Conservation (phyloP, 495 filamentous ascomycete species). For the Neurospora sp. region DNA sequence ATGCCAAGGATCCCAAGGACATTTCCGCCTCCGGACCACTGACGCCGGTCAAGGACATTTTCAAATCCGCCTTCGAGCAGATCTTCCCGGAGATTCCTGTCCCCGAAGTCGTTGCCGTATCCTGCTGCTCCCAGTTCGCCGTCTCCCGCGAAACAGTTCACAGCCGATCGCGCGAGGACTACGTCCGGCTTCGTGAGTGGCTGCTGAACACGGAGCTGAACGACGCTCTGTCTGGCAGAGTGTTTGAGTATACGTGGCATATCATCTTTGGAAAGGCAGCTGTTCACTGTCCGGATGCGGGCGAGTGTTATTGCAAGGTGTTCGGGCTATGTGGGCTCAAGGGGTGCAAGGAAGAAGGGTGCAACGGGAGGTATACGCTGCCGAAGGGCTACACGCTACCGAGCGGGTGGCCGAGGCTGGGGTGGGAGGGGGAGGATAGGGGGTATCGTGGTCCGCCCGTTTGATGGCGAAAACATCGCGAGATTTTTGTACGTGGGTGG, state of each 20-base stretch:
- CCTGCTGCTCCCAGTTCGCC: conserved; percentile 66
- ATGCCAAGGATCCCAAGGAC: conserved; percentile 13
- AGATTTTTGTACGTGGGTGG: neutral
- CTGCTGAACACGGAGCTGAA: conserved; percentile 47
- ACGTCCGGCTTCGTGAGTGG: conserved; percentile 49
- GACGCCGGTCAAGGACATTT: conserved; percentile 15
- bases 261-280: conserved; percentile 36
- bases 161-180: conserved; percentile 39
- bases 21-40: neutral
- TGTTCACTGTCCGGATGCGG: conserved; percentile 47
- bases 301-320: conserved; percentile 54
- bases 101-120: conserved; percentile 38
- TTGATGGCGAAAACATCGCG: neutral
- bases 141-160: conserved; percentile 45
- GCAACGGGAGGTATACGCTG: conserved; percentile 22
- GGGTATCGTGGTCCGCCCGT: conserved; percentile 11
- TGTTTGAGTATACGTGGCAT: conserved; percentile 70
- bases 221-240: conserved; percentile 48
- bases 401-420: conserved; percentile 26
- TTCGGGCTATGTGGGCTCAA: conserved; percentile 49
- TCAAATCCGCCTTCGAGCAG: conserved; percentile 43
- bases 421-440: conserved; percentile 24
- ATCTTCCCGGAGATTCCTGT: conserved; percentile 40
- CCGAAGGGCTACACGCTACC: conserved; percentile 23
- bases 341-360: conserved; percentile 13